phyloP scores from a whole-genome alignment of 208 protist species.

The Tritrichomonas musculus region DNA sequence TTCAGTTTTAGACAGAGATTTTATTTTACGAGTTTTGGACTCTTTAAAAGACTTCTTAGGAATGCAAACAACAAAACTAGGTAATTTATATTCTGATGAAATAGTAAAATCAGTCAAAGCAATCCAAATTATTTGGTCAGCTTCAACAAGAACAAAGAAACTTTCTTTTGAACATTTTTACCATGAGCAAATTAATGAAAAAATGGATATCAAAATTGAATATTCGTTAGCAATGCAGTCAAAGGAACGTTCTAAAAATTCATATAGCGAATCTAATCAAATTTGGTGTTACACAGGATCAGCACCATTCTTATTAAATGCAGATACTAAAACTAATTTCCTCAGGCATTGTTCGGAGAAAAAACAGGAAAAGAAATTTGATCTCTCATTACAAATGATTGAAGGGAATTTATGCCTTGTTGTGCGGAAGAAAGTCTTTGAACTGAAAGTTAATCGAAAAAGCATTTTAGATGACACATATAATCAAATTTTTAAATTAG shows the following conservation, averaged over 20 bases:
- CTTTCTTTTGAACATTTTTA: background rate
- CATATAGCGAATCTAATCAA: background rate
- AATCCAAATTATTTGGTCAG: background rate
- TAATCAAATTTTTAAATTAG: background rate
- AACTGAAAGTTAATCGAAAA: background rate
- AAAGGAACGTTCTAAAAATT: too few relatives aligned
- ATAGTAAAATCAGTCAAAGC: too few relatives aligned
- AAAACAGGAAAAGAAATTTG: background rate
- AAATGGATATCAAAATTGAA: background rate
- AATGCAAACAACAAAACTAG: too few relatives aligned
- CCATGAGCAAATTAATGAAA: background rate
- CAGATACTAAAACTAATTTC: background rate
- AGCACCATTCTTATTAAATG: background rate
- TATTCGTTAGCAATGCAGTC: too few relatives aligned
- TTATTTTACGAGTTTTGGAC: background rate
- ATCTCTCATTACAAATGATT: background rate
- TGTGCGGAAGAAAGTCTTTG: background rate
- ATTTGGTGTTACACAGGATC: background rate
- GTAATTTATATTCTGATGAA: too few relatives aligned
- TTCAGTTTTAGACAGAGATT: background rate
- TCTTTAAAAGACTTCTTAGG: background rate
- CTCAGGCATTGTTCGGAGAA: background rate
- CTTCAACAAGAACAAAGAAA: background rate
- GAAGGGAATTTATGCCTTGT: background rate
- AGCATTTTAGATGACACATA: background rate